These are phyloP conservation scores for Podila clonocystis DNA, from an alignment of 192 early-diverging fungal species.

Conservation along the genomic window DNA sequence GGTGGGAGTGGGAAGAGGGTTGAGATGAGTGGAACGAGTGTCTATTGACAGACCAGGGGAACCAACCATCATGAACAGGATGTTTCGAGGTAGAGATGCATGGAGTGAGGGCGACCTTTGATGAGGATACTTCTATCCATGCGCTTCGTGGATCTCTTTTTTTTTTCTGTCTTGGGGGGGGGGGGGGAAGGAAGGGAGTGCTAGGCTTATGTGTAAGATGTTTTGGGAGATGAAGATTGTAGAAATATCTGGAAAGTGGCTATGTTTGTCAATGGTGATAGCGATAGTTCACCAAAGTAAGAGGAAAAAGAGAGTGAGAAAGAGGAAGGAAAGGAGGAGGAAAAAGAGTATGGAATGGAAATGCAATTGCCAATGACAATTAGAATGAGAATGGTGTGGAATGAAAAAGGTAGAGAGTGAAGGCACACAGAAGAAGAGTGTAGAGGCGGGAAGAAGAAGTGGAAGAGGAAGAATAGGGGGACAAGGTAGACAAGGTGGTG, in stretches of 20 bases:
- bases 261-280: neutral
- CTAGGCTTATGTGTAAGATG: neutral
- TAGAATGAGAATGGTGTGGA: neutral
- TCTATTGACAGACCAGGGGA: conserved; percentile 3
- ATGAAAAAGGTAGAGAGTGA: neutral
- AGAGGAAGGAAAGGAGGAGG: neutral
- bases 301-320: neutral
- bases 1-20: neutral
- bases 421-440: neutral
- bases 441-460: neutral
- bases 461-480: neutral
- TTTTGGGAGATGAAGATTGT: neutral
- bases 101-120: neutral
- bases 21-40: conserved; percentile 2
- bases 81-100: neutral
- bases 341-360: neutral
- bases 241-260: neutral
- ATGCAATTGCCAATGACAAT: neutral
- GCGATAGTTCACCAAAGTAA: neutral
- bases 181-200: neutral
- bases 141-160: neutral
- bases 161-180: neutral
- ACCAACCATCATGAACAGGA: neutral
- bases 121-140: too few relatives aligned
- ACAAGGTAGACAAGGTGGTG: neutral